Base-by-base conservation (phyloP, 106 monocot genomes). In the Ottelia alismoides region DNA sequence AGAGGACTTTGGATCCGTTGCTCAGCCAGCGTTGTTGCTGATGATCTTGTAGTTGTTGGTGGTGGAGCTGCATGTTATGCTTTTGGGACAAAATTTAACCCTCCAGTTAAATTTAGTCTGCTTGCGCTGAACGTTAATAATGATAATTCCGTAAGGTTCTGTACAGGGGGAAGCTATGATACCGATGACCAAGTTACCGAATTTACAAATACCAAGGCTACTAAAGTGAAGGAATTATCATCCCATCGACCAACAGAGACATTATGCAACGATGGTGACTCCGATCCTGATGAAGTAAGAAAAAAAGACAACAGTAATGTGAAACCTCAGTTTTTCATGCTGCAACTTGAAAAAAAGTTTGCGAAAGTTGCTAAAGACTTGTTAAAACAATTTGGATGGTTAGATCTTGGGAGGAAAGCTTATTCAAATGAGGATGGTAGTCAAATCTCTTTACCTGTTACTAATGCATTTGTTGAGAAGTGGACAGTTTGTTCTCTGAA, bases 1-100 rank as follows among this genome's bases (percentile, higher is more conserved):
- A 74, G 66, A 65, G 59, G 62, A 40, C 51, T 96, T 23, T 89
- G 84, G 78, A 72, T 96, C 65, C 88, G 89, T 10, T 74, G 85
- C 51, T 88, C 84, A 54, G 58, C 71, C 4, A 54, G 30, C 65
- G 69, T 96, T 28, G 60, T 89, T 62, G 66, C 55, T 64, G 81
- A 96, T 66, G 65, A 74, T 47, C 79, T 96, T 55, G 30, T 96
- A 57, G 63, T 89, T 65, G 26, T 96, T 61, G 84, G 94, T 57
- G 94, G 94, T 64, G 94, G 94, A 30, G 84, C 78, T 46, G 84
- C 94, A 58, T 96, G 94, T 65, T 96, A 88, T 85, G 94, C 96
- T 64, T 96, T 96, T 77, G 96, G 96, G 1, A 72, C 88, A 62
- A 89, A 82, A 45, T 96, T 96, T 70, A 82, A 72, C 60, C 61